Conservation (phyloP, 2,329 filamentous ascomycete species). For the Fusarium burgessii region DNA sequence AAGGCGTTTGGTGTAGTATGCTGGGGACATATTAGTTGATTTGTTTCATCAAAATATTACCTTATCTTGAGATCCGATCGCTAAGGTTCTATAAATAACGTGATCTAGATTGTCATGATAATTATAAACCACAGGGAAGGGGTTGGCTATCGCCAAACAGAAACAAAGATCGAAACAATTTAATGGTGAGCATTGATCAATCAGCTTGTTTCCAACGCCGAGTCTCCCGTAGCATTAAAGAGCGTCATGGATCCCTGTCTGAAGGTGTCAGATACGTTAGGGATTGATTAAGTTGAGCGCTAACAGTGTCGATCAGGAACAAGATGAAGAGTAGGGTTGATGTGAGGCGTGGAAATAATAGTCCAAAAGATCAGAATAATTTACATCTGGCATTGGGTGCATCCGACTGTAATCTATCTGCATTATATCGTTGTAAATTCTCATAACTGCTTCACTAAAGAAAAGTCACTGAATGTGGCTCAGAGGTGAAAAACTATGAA, state of each 20-base stretch:
- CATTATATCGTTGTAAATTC: not conserved
- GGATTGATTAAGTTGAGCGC: slow-evolving; percentile 33
- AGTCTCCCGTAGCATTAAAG: slow-evolving; percentile 10
- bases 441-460: not conserved
- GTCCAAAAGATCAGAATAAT: not conserved
- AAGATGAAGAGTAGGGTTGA: slow-evolving; percentile 5
- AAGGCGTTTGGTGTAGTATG: not conserved
- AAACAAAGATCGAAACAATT: slow-evolving; percentile 11
- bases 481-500: not conserved
- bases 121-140: not conserved
- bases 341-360: not conserved
- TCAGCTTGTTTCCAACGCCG: slow-evolving; percentile 6
- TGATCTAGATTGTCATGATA: not conserved
- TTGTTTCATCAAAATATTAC: not conserved
- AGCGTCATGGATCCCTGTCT: slow-evolving; percentile 24
- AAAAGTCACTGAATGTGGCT: not conserved
- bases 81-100: not conserved
- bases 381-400: not conserved
- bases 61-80: not conserved
- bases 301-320: slow-evolving; percentile 40
- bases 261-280: slow-evolving; percentile 18
- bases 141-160: not conserved
- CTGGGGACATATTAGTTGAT: not conserved
- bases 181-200: slow-evolving; percentile 2
- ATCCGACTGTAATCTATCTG: no score